Evolutionary conservation across 495 filamentous ascomycete species (phyloP), one percentile per base, ranked within the genome.

Genomic region (Sabuloglossum arenarium): DNA sequence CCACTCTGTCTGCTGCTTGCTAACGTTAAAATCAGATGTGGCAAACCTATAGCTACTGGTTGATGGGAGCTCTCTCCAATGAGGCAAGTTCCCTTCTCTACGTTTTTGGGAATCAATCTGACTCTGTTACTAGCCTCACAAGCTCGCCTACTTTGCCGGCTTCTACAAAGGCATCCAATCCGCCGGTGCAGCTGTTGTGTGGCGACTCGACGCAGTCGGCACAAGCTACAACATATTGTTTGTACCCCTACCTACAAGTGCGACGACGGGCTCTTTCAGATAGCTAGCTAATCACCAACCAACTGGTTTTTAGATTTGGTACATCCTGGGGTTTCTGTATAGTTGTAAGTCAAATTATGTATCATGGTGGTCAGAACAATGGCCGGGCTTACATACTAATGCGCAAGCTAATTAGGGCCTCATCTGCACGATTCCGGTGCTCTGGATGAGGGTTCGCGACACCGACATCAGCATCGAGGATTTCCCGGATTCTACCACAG

Each of bases 91-190:
- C 8, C 34, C 8, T 39, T 16, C 16, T 39, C 8, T 39, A 8
- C 8, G 16, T 39, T 39, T 16, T 39, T 39, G 34, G 34, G 34
- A 8, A 16, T 39, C 8, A 8, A 8, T 16, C 34, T 39, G 34
- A 39, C 34, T 39, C 34, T 16, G 8, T 39, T 8, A 8, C 34
- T 39, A 39, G 49, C 78, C 82, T 59, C 85, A 88, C 64, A 93
- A 88, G 64, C 75, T 90, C 23, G 90, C 90, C 69, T 94, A 95
- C 71, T 85, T 91, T 62, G 80, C 87, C 31, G 90, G 90, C 55
- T 95, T 90, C 74, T 95, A 94, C 76, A 95, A 95, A 65, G 86
- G 86, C n/a, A 85, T 97, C 61, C 90, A 96, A 69, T 91, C 86
- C 29, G 88, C 86, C n/a, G 90, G 88, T 59, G 79, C 81, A 6